Percentiles rank a stretch among this genome's conserved stretches.
These are phyloP conservation scores for Colletotrichum sp. DNA, from an alignment of 2,329 filamentous ascomycete species.

Conservation along the genomic window DNA sequence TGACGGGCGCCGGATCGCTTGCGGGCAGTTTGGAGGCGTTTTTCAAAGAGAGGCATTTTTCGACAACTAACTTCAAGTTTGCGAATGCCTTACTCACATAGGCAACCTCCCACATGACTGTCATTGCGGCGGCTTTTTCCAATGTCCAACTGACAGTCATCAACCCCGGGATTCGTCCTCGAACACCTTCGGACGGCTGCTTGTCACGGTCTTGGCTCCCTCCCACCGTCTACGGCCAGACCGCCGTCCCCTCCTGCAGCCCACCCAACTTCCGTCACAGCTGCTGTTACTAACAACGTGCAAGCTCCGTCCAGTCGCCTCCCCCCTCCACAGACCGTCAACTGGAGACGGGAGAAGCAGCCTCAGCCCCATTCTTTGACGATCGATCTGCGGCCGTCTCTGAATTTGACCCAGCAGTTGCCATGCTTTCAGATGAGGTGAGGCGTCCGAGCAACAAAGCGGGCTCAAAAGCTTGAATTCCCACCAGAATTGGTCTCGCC, in stretches of 20 bases:
- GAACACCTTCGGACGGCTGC: neutral
- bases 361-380: neutral
- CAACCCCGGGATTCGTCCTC: neutral
- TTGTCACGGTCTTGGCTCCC: constrained; percentile 15
- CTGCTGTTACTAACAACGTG: neutral
- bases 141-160: neutral
- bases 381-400: constrained; percentile 10
- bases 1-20: constrained; percentile 5
- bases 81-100: neutral
- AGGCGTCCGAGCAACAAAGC: neutral
- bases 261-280: neutral
- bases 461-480: neutral
- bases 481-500: neutral
- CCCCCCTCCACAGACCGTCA: neutral
- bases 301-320: neutral
- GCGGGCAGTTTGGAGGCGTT: neutral
- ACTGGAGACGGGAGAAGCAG: constrained; percentile 8
- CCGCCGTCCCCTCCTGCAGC: neutral
- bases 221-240: constrained; percentile 3
- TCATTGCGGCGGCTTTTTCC: neutral
- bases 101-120: neutral
- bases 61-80: neutral
- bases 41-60: neutral
- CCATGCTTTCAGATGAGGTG: constrained; percentile 3
- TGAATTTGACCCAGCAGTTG: neutral